Evolutionary conservation across 2,329 filamentous ascomycete genomes (phyloP), one percentile per base, ranked within the genome.

Genomic region (Coniochaeta prunicola): DNA sequence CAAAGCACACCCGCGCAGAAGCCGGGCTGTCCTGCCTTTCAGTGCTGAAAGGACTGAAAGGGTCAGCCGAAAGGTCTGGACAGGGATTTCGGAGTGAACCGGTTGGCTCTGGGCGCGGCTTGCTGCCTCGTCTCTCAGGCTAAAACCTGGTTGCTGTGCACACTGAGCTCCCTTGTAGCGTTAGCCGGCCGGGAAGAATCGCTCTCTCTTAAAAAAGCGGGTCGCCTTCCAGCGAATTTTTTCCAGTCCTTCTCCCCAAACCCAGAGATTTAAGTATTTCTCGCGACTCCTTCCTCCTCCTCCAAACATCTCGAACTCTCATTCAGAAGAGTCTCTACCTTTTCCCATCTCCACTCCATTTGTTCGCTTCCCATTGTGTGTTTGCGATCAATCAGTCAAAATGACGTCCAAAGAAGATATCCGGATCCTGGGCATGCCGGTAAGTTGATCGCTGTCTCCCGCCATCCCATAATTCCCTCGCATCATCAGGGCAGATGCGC

Each of bases 371-470:
- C 69, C 67, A 67, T 66, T 73, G 67, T 8, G 72, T 73, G 69
- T 50, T 34, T 74, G 74, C 74, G 73, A 76, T 69, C 70, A 73
- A 68, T 70, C 70, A 54, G 73, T 71, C 76, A 82, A 73, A 70
- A 85, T 85, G 82, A 77, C 81, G 74, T 65, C 71, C 68, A 75
- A 77, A 69, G 76, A 82, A 64, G 76, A 82, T 70, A 76, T 79
- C 67, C 82, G 77, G 74, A 78, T 87, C 70, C 70, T 86, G 80
- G 85, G 85, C 82, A 86, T 87, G 82, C 82, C 83, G 74, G 84
- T 87, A 80, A 81, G 82, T 80, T 59, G 24, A 10, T 24, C 17
- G 7, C 36, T 17, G 36, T 38, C 31, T 21, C 19, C 5, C 10
- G 7, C 21, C 19, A 45, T 45, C 66, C 59, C 58, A 57, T 65